Conservation (phyloP, 441 rosid genomes). For the Euphorbia schlechtendalii region DNA sequence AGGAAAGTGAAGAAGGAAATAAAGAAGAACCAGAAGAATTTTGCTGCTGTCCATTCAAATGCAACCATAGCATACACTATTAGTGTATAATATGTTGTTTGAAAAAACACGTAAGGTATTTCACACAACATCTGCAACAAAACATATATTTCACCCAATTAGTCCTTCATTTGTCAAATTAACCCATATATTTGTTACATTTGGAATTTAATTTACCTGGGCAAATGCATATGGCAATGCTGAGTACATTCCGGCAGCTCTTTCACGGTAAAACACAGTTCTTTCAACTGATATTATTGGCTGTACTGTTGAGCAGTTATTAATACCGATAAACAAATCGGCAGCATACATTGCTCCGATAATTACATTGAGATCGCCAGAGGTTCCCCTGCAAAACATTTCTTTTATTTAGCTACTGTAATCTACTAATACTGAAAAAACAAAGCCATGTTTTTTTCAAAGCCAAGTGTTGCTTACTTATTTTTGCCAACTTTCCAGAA, state of each 20-base stretch:
- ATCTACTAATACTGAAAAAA: constrained; percentile 8
- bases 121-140: constrained; percentile 60
- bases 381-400: constrained; percentile 31
- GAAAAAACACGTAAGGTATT: constrained; percentile 72
- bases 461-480: constrained; percentile 33
- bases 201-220: constrained; percentile 42
- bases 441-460: neutral
- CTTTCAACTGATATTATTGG: constrained; percentile 77
- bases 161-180: neutral
- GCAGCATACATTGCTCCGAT: constrained; percentile 91
- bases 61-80: constrained; percentile 79
- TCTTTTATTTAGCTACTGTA: too few relatives aligned
- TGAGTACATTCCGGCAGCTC: too few relatives aligned
- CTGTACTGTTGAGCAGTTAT: constrained; percentile 73
- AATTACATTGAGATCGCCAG: constrained; percentile 51
- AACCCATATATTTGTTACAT: neutral
- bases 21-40: constrained; percentile 89
- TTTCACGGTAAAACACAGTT: constrained; percentile 82
- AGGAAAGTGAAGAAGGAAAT: constrained; percentile 79
- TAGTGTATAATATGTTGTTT: constrained; percentile 56
- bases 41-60: constrained; percentile 71
- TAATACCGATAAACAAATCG: constrained; percentile 62
- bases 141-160: neutral
- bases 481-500: constrained; percentile 70
- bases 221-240: constrained; percentile 87